These are phyloP conservation scores for Tieghemostelium lacteum DNA, from an alignment of 78 protist genomes.

Conservation along the genomic window DNA sequence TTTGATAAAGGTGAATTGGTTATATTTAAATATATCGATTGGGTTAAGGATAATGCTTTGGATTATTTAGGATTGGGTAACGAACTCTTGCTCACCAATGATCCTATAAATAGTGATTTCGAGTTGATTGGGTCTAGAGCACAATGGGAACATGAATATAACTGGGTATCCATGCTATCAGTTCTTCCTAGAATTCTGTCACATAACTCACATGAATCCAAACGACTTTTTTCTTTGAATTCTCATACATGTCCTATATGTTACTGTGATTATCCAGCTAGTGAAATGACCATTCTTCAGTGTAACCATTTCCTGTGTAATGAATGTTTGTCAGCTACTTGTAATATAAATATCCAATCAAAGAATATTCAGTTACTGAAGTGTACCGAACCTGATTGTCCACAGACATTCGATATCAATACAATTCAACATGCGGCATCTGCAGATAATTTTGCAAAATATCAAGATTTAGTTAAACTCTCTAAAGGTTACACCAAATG, in stretches of 20 bases:
- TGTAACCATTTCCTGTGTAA: conserved; percentile 9
- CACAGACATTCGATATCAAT: conserved; percentile 1
- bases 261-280: conserved; percentile 9
- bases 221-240: neutral
- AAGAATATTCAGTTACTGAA: neutral
- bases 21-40: neutral
- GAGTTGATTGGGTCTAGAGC: neutral
- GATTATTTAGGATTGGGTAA: neutral
- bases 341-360: conserved; percentile 6
- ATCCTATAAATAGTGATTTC: neutral
- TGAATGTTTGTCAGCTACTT: neutral
- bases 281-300: neutral
- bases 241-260: conserved; percentile 21
- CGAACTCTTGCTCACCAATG: neutral
- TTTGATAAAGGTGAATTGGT: neutral
- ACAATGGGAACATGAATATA: neutral
- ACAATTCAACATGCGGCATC: neutral
- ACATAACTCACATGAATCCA: no score
- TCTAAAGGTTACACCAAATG: neutral
- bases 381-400: conserved; percentile 13
- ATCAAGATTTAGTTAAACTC: neutral
- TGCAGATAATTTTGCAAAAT: neutral
- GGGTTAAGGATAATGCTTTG: neutral
- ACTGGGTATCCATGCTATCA: neutral
- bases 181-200: neutral